A percentile compares a stretch with the other conserved stretches of the same genome.
Evolutionary conservation across 1,284 basidiomycete species (phyloP).

Genomic region (Marasmius tenuissimus): DNA sequence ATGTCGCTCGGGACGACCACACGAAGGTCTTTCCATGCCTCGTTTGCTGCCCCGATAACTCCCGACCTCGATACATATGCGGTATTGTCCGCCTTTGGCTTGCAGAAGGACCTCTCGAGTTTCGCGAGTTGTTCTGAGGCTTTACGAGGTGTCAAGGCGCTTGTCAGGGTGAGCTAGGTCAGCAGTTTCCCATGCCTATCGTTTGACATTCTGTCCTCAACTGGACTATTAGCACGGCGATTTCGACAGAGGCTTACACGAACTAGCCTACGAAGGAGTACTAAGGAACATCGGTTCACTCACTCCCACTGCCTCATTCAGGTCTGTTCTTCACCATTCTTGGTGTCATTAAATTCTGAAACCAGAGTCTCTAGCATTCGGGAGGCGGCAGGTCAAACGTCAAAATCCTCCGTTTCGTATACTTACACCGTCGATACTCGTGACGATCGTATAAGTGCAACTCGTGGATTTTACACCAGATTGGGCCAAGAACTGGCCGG

Average conservation of each 20-base stretch:
- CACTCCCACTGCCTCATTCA: constrained; percentile 74
- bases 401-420: constrained; percentile 87
- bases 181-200: constrained; percentile 15
- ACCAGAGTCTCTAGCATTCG: constrained; percentile 64
- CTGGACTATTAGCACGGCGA: constrained; percentile 24
- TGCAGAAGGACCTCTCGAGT: constrained; percentile 68
- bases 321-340: constrained; percentile 43
- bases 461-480: constrained; percentile 64
- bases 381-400: constrained; percentile 73
- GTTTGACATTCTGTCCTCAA: constrained; percentile 6
- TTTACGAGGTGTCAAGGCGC: constrained; percentile 62
- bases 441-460: constrained; percentile 69
- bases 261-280: constrained; percentile 81
- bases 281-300: constrained; percentile 75
- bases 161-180: constrained; percentile 63
- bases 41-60: constrained; percentile 59
- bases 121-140: constrained; percentile 74
- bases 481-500: constrained; percentile 79
- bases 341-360: constrained; percentile 5
- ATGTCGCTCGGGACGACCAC: constrained; percentile 89
- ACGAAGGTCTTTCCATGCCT: constrained; percentile 76
- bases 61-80: constrained; percentile 59
- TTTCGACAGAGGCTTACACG: constrained; percentile 59
- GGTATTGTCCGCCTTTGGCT: constrained; percentile 60
- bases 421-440: constrained; percentile 79